Evolutionary conservation across 129 eudicot species (phyloP).

Genomic region (Helianthus annuus): DNA sequence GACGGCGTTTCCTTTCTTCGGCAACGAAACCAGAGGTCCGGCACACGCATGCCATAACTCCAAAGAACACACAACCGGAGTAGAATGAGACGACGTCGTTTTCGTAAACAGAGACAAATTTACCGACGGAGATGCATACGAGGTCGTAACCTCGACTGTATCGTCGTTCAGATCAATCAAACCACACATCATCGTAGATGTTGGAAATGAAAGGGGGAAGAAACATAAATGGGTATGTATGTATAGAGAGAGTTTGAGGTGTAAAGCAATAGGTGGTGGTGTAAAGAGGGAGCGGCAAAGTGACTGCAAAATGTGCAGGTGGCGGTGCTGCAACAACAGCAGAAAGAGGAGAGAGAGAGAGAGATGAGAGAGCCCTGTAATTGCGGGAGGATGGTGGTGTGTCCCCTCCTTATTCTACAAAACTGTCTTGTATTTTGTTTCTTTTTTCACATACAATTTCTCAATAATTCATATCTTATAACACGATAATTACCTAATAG

Average conservation of each 20-base stretch:
- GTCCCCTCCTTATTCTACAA: slow-evolving; percentile 61
- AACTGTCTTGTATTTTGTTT: background rate
- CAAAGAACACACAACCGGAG: slow-evolving; percentile 55
- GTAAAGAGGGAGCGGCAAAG: slow-evolving; percentile 6
- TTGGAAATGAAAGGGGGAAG: background rate
- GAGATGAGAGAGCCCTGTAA: slow-evolving; percentile 54
- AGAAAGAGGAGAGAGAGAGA: background rate
- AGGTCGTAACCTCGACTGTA: slow-evolving; percentile 35
- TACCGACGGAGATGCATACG: slow-evolving; percentile 10
- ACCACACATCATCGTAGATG: slow-evolving; percentile 55
- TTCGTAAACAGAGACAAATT: slow-evolving; percentile 30
- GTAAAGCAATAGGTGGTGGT: slow-evolving; percentile 7
- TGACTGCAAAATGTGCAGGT: slow-evolving; percentile 27
- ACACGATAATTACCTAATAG: too few species aligned
- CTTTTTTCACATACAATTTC: slow-evolving; percentile 22
- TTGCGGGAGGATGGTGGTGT: slow-evolving; percentile 72
- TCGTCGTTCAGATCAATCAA: slow-evolving; percentile 73
- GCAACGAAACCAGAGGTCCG: slow-evolving; percentile 71
- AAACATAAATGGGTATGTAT: background rate
- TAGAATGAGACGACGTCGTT: background rate
- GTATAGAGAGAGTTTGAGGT: background rate
- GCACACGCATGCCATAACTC: slow-evolving; percentile 99
- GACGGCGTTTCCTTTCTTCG: slow-evolving; percentile 73
- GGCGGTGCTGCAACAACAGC: slow-evolving; percentile 22
- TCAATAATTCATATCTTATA: too few species aligned